Evolutionary conservation across 257 asterid species (phyloP), one percentile per base, ranked within the genome.

Genomic region (Jacaranda copaia): DNA sequence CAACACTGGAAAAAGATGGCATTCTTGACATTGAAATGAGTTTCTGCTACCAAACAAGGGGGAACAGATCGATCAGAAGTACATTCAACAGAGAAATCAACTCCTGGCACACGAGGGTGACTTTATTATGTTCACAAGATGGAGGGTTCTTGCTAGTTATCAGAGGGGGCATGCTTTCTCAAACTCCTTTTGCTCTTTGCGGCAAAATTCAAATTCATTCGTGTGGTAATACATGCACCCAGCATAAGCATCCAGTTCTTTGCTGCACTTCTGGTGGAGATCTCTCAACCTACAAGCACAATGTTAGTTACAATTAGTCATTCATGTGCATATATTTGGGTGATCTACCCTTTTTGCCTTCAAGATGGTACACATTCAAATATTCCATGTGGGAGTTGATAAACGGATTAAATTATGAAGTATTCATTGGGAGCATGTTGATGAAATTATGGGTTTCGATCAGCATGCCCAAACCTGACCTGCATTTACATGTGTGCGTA

Each of bases 201-300:
- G 96, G 73, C 99, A 96, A 46, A 91, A 62, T 42, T 96, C 99
- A 79, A 93, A 96, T 81, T 96, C 98, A 19, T 96, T 93, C 0
- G 98, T 93, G 88, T 87, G 83, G 89, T 93, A 93, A 85, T 90
- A 90, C 99, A 96, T 88, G 83, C 99, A 93, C 62, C 99, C 97
- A 14, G 92, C 93, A 76, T 91, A 96, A 35, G 97, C 83, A 83
- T 96, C 95, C 87, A 93, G 84, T 84, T 96, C 99, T 77, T 93
- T 96, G 80, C 76, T 78, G 87, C 99, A 96, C 82, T 83, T 91
- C 76, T 89, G 97, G 75, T 93, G 97, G 71, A 93, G 85, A 85
- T 93, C 95, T 83, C 72, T 93, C 86, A 96, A 83, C 87, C 99
- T 96, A 78, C 85, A 85, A 56, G 40, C 67, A 84, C 61, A 59